phyloP scores from a whole-genome alignment of 768 basidiomycete species.

The Kwoniella bestiolae region DNA sequence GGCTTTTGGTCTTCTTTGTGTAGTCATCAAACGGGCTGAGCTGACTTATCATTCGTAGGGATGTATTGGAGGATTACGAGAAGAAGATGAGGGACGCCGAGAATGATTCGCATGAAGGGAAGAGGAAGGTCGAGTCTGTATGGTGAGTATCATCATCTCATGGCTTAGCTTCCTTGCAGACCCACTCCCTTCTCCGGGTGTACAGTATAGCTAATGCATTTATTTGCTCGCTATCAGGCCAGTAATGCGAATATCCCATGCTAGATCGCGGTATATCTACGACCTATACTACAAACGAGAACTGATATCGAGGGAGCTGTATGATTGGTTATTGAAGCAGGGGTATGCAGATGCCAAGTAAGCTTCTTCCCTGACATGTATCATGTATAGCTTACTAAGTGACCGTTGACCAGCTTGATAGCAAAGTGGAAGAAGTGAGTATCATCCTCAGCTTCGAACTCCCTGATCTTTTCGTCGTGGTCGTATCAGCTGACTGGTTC shows the following conservation, averaged over 20 bases:
- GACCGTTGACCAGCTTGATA: slow-evolving; percentile 68
- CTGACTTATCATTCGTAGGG: slow-evolving; percentile 29
- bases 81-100: slow-evolving; percentile 99
- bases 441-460: not conserved
- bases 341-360: slow-evolving; percentile 96
- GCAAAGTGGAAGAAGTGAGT: slow-evolving; percentile 97
- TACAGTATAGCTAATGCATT: too few relatives aligned
- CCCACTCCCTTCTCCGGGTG: too few relatives aligned
- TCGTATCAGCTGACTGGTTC: not conserved
- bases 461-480: not conserved
- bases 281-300: slow-evolving; percentile 99
- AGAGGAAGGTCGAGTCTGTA: slow-evolving; percentile 60
- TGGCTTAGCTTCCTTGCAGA: too few relatives aligned
- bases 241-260: slow-evolving; percentile 97
- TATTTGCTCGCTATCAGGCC: too few relatives aligned
- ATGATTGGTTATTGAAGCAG: slow-evolving; percentile 97
- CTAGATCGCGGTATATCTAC: slow-evolving; percentile 94
- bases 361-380: slow-evolving; percentile 52
- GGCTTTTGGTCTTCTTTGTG: not conserved
- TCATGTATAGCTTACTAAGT: not conserved
- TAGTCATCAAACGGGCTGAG: slow-evolving; percentile 7
- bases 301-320: slow-evolving; percentile 84
- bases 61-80: slow-evolving; percentile 97
- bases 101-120: slow-evolving; percentile 97
- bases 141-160: slow-evolving; percentile 46